Base-by-base conservation (phyloP, 805 yeast genomes). In the Grigorovia humatica region DNA sequence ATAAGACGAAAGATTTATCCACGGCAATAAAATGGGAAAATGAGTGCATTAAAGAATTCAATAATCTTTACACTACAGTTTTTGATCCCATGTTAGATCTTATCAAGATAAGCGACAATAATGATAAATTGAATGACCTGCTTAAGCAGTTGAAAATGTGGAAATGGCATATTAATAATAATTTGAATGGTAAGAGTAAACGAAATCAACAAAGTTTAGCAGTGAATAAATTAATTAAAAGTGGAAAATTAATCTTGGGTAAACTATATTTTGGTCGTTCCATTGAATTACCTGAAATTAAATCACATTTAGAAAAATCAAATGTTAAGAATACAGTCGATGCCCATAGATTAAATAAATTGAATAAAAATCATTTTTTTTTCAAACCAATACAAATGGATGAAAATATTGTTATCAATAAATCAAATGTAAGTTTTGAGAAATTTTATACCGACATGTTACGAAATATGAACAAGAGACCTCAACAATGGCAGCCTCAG, bases 251-350 rank as follows among this genome's bases (percentile, higher is more conserved):
- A 1, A 63, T 77, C 1, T 71, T 75, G 43, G 88, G 88, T 0
- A 80, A 80, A 56, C 70, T 84, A 51, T 90, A 85, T 66, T 90
- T 80, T 67, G 97, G 97, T 0, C 68, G 96, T 48, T 96, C 96
- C 0, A 74, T 79, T 49, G 91, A 88, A 45, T 68, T 89, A 9
- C 85, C 88, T 0, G 96, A 86, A 55, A 90, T 85, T 8, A 70
- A 74, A 49, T 74, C 74, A 52, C 55, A 78, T 20, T 54, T 80
- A 43, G 67, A 72, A 44, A 57, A 61, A 51, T 32, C 38, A 4
- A 32, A 32, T 4, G 38, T 46, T 59, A 42, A 55, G 56, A 32
- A 54, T 52, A 27, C 63, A 60, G 45, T 60, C 53, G 9, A 44
- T 48, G 11, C 41, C 48, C 18, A 51, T 3, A 13, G 15, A 38